These are phyloP conservation scores for Rhizoctonia solani DNA, from an alignment of 1,284 basidiomycete genomes.

Conservation along the genomic window DNA sequence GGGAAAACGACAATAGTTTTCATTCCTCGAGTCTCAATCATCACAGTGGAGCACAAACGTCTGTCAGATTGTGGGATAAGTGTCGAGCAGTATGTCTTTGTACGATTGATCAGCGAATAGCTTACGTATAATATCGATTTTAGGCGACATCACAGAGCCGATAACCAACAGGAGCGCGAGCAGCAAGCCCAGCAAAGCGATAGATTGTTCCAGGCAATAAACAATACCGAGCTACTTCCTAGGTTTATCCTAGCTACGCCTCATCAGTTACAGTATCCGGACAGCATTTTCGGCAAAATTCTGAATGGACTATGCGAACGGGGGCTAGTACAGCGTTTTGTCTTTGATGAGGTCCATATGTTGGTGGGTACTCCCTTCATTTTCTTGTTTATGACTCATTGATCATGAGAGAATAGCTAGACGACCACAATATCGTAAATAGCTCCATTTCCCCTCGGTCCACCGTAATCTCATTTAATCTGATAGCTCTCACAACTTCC, in stretches of 20 bases:
- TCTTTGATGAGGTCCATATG: slow-evolving; percentile 35
- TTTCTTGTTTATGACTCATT: no score
- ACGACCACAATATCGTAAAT: neutral
- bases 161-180: neutral
- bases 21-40: slow-evolving; percentile 27
- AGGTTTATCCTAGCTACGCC: slow-evolving; percentile 1
- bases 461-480: neutral
- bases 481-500: slow-evolving; percentile 5
- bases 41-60: slow-evolving; percentile 1
- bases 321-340: slow-evolving; percentile 9
- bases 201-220: neutral
- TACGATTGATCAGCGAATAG: no score
- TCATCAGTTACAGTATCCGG: slow-evolving; percentile 16
- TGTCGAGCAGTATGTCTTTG: slow-evolving; percentile 7
- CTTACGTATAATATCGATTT: no score
- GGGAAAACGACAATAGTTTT: slow-evolving; percentile 22
- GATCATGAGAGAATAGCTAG: neutral
- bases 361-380: neutral
- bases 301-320: slow-evolving; percentile 14
- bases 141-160: slow-evolving; percentile 13
- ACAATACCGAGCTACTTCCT: neutral
- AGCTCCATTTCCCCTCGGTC: neutral
- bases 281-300: slow-evolving; percentile 2
- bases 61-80: slow-evolving; percentile 4
- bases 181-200: neutral